Evolutionary conservation across 441 rosid species (phyloP).

Genomic region (Jatropha podagrica): DNA sequence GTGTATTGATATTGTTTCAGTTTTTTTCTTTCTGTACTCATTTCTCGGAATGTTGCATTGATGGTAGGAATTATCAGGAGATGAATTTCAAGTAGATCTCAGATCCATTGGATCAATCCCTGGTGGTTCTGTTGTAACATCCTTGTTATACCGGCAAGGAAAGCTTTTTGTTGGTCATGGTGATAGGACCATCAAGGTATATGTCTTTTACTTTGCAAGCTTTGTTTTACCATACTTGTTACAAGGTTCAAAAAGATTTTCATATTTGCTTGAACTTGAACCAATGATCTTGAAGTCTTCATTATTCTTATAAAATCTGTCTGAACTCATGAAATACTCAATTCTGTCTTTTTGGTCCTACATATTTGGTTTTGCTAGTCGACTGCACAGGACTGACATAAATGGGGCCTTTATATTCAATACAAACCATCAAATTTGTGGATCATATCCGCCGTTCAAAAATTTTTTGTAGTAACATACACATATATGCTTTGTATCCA

Average conservation of each 20-base stretch:
- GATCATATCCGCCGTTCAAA: not conserved
- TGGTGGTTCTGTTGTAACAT: conserved; percentile 61
- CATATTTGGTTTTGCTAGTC: not conserved
- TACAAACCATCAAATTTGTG: not conserved
- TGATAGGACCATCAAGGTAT: conserved; percentile 66
- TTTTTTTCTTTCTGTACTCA: not conserved
- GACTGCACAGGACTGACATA: not conserved
- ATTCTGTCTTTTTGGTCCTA: too few relatives aligned
- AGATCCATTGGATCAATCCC: conserved; percentile 61
- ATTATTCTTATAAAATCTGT: not conserved
- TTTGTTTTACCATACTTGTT: not conserved
- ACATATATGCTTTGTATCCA: not conserved
- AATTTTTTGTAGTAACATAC: not conserved
- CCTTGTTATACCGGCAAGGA: conserved; percentile 69
- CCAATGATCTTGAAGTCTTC: not conserved
- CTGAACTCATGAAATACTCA: not conserved
- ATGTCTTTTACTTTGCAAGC: not conserved
- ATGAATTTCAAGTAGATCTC: conserved; percentile 55
- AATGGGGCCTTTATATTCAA: not conserved
- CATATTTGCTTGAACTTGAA: not conserved
- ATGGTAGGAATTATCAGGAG: conserved; percentile 69
- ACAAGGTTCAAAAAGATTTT: not conserved
- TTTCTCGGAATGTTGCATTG: not conserved
- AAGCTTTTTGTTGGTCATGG: conserved; percentile 79
- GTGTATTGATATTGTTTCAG: not conserved